Percentiles rank a stretch among this genome's conserved stretches.
Evolutionary conservation across 768 basidiomycete species (phyloP).

Genomic region (Clitopilus passeckerianus): DNA sequence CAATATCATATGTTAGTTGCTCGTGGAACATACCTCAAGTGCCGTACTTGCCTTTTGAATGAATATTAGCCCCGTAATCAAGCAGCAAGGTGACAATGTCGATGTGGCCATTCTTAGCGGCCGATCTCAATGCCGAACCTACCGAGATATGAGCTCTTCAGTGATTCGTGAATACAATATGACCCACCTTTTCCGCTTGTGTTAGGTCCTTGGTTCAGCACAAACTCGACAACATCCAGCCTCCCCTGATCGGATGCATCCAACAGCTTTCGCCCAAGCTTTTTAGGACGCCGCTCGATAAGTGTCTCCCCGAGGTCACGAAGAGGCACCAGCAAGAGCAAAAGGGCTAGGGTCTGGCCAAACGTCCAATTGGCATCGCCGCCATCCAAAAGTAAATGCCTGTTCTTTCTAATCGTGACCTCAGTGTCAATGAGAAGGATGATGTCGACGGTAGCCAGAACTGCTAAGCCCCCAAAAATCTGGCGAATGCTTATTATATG

Average conservation of each 20-base stretch:
- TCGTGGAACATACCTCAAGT: no score
- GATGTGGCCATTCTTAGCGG: no score
- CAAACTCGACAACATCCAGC: neutral
- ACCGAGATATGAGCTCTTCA: no score
- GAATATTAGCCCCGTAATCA: no score
- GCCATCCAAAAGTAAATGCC: neutral
- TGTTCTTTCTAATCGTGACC: neutral
- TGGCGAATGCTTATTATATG: neutral
- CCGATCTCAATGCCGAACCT: no score
- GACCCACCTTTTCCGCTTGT: neutral
- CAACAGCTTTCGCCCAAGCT: neutral
- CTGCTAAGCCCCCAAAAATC: neutral
- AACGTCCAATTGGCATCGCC: conserved; percentile 3
- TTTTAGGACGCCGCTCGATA: neutral
- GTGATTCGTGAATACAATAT: no score
- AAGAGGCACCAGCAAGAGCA: conserved; percentile 3
- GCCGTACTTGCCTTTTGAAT: no score
- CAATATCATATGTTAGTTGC: no score
- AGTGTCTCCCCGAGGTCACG: conserved; percentile 1
- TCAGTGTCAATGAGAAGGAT: neutral
- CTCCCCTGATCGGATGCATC: neutral
- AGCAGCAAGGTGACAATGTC: no score
- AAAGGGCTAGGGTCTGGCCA: conserved; percentile 5
- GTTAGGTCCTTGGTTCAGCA: neutral
- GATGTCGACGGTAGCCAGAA: neutral